These are phyloP conservation scores for Clonostachys chloroleuca DNA, from an alignment of 2,329 filamentous ascomycete species.

Conservation along the genomic window DNA sequence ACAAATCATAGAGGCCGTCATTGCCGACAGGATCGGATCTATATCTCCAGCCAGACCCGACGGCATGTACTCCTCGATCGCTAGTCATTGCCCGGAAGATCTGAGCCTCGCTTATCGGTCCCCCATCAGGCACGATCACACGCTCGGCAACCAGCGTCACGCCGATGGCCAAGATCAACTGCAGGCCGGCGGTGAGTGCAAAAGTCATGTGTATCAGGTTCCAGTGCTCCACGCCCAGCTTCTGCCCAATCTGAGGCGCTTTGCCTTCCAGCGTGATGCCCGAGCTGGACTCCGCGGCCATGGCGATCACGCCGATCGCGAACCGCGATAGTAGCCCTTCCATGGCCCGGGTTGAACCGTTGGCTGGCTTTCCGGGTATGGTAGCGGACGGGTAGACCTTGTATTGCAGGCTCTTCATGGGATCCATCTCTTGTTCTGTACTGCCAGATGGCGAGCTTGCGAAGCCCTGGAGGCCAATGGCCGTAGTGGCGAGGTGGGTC, in stretches of 20 bases:
- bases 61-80: too few relatives aligned
- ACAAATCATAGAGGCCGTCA: too few relatives aligned
- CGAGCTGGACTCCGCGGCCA: constrained; percentile 20
- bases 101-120: constrained; percentile 6
- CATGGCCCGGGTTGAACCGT: constrained; percentile 24
- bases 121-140: constrained; percentile 6
- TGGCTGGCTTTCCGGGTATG: constrained; percentile 22
- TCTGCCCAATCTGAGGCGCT: background rate
- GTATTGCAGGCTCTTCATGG: constrained; percentile 16
- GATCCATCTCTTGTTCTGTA: constrained; percentile 11
- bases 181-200: constrained; percentile 5
- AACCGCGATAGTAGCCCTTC: constrained; percentile 27
- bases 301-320: constrained; percentile 25
- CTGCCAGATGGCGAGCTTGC: constrained; percentile 4
- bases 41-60: too few relatives aligned
- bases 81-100: constrained; percentile 6
- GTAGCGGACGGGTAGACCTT: constrained; percentile 37
- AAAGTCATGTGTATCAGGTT: constrained; percentile 8
- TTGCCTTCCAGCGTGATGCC: constrained; percentile 17
- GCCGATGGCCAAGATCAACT: constrained; percentile 4
- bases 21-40: too few relatives aligned
- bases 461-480: constrained; percentile 36
- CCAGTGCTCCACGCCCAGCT: constrained; percentile 13
- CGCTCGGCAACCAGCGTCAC: constrained; percentile 3
- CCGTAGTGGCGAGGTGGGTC: constrained; percentile 21